These are phyloP conservation scores for Neoboletus subvelutipes DNA, from an alignment of 768 basidiomycete genomes.

Conservation along the genomic window DNA sequence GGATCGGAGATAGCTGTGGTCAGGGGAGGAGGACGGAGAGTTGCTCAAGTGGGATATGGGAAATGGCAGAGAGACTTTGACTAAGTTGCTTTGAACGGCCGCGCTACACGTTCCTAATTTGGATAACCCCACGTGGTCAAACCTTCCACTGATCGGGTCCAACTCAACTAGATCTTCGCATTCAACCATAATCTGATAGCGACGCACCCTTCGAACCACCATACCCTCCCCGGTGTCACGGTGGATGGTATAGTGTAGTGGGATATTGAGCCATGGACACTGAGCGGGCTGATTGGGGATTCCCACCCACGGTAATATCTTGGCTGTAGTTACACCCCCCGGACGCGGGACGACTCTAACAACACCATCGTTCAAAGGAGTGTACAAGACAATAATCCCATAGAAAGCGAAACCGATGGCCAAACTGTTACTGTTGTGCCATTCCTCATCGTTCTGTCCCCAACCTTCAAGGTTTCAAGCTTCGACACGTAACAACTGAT, in stretches of 20 bases:
- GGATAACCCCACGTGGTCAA: slow-evolving; percentile 5
- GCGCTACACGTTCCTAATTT: slow-evolving; percentile 11
- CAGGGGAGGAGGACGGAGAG: slow-evolving; percentile 5
- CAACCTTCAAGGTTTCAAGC: background rate
- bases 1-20: slow-evolving; percentile 3
- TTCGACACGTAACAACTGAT: background rate
- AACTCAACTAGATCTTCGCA: background rate
- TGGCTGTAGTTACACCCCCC: background rate
- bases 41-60: slow-evolving; percentile 20
- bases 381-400: background rate
- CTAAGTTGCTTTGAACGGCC: slow-evolving; percentile 8
- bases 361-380: too few species aligned
- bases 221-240: background rate
- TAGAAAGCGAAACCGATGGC: background rate
- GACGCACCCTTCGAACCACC: background rate
- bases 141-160: background rate
- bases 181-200: background rate
- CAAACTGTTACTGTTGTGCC: too few species aligned
- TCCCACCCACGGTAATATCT: background rate
- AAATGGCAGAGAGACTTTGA: slow-evolving; percentile 4
- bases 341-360: too few species aligned
- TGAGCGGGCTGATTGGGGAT: background rate
- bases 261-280: background rate
- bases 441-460: background rate
- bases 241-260: background rate